A percentile compares a stretch with the other conserved stretches of the same genome.
These are phyloP conservation scores for Abrus pulchellus DNA, from an alignment of 306 rosid species.

Conservation along the genomic window DNA sequence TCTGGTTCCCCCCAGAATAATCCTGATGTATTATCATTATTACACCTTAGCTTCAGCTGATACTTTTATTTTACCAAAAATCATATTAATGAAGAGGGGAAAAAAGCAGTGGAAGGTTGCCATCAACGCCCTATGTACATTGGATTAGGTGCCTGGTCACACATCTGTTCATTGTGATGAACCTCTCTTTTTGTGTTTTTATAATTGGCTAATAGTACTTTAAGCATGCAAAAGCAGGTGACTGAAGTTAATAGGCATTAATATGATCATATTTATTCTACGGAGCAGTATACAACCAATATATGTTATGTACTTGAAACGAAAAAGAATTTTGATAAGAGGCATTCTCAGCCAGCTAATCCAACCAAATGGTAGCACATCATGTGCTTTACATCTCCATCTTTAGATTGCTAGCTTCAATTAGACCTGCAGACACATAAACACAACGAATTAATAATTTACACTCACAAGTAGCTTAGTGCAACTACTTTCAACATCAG, in stretches of 20 bases:
- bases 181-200: neutral
- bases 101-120: neutral
- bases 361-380: conserved; percentile 54
- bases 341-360: conserved; percentile 51
- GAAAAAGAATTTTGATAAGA: conserved; percentile 55
- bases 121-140: conserved; percentile 11
- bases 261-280: conserved; percentile 63
- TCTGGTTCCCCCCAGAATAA: no score
- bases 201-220: neutral
- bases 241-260: conserved; percentile 49
- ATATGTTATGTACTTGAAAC: conserved; percentile 66
- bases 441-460: conserved; percentile 14
- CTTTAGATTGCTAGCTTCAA: conserved; percentile 74
- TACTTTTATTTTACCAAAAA: neutral
- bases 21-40: no score
- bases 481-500: conserved; percentile 23
- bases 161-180: conserved; percentile 2
- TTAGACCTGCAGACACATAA: conserved; percentile 57
- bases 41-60: neutral
- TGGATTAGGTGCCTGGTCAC: conserved; percentile 32
- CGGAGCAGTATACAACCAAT: conserved; percentile 66
- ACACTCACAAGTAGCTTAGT: neutral
- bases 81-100: neutral
- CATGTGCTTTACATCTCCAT: conserved; percentile 73
- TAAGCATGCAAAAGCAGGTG: conserved; percentile 17